A percentile compares a stretch with the other conserved stretches of the same genome.
Evolutionary conservation across 2,329 filamentous ascomycete genomes (phyloP).

Genomic region (Mycosphaerella sp.): DNA sequence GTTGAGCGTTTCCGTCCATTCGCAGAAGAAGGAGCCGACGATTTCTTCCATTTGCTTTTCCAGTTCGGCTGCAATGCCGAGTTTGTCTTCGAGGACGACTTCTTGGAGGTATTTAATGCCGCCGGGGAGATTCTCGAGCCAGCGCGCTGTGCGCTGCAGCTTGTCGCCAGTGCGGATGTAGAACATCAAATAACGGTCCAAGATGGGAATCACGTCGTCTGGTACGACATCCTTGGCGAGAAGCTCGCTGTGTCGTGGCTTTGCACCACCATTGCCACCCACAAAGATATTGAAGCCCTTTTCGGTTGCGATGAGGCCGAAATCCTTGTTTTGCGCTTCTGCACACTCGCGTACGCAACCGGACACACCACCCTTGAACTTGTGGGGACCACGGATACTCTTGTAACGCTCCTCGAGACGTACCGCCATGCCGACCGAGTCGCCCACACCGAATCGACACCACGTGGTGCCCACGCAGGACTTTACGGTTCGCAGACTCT

Average conservation of each 20-base stretch:
- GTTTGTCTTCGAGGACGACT: slow-evolving; percentile 76
- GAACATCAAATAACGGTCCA: slow-evolving; percentile 87
- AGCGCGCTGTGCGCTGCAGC: slow-evolving; percentile 79
- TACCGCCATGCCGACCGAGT: slow-evolving; percentile 86
- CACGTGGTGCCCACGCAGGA: slow-evolving; percentile 86
- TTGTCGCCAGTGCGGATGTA: slow-evolving; percentile 91
- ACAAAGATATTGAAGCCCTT: slow-evolving; percentile 94
- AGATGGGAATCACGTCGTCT: slow-evolving; percentile 71
- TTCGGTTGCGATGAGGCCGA: slow-evolving; percentile 84
- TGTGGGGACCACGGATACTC: slow-evolving; percentile 80
- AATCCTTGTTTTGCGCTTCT: slow-evolving; percentile 89
- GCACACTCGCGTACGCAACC: slow-evolving; percentile 91
- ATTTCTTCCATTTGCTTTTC: slow-evolving; percentile 84
- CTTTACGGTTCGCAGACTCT: slow-evolving; percentile 82
- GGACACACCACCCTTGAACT: slow-evolving; percentile 77
- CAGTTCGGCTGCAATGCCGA: slow-evolving; percentile 76
- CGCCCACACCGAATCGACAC: slow-evolving; percentile 83
- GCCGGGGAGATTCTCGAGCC: slow-evolving; percentile 77
- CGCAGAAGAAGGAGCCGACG: slow-evolving; percentile 78
- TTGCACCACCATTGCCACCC: slow-evolving; percentile 81
- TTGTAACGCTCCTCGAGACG: slow-evolving; percentile 86
- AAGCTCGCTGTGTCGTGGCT: slow-evolving; percentile 73
- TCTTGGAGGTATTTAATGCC: slow-evolving; percentile 76
- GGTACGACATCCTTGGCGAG: slow-evolving; percentile 81
- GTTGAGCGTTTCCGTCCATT: slow-evolving; percentile 79